Conservation (phyloP, 1,284 basidiomycete species). For the Ceratobasidium papillatum region DNA sequence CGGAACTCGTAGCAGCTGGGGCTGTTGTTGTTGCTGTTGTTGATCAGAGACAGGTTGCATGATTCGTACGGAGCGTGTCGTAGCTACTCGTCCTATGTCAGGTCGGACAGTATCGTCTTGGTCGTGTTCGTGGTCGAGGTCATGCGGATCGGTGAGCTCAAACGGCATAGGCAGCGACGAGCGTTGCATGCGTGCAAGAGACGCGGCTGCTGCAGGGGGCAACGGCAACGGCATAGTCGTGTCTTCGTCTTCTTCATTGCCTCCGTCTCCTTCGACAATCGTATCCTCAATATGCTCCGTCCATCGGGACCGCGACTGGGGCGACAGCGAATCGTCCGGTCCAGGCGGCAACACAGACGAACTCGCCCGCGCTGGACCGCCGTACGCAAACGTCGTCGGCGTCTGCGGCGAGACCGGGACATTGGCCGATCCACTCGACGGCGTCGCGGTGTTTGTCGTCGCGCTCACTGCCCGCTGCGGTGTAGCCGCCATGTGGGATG, state of each 20-base stretch:
- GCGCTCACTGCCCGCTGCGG: constrained; percentile 11
- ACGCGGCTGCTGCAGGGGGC: background rate
- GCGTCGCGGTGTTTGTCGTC: background rate
- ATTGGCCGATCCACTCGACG: background rate
- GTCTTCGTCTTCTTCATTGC: background rate
- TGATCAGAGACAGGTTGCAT: constrained; percentile 8
- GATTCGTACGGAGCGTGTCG: constrained; percentile 27
- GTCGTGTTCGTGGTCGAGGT: constrained; percentile 5
- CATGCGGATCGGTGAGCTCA: constrained; percentile 11
- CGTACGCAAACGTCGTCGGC: constrained; percentile 22
- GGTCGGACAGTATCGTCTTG: constrained; percentile 33
- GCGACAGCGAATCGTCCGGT: constrained; percentile 16
- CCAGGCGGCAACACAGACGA: background rate
- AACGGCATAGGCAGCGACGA: constrained; percentile 17
- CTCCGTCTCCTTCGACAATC: background rate
- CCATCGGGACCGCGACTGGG: constrained; percentile 26
- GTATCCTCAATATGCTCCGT: constrained; percentile 27
- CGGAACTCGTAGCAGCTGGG: background rate
- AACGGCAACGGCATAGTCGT: constrained; percentile 5
- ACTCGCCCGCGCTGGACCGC: constrained; percentile 19
- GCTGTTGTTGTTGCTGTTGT: background rate
- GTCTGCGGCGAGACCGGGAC: constrained; percentile 20
- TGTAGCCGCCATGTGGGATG: constrained; percentile 8
- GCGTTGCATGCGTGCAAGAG: constrained; percentile 3
- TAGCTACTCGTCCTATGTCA: constrained; percentile 11